Conservation (phyloP, 768 basidiomycete genomes). For the Russula virescens region DNA sequence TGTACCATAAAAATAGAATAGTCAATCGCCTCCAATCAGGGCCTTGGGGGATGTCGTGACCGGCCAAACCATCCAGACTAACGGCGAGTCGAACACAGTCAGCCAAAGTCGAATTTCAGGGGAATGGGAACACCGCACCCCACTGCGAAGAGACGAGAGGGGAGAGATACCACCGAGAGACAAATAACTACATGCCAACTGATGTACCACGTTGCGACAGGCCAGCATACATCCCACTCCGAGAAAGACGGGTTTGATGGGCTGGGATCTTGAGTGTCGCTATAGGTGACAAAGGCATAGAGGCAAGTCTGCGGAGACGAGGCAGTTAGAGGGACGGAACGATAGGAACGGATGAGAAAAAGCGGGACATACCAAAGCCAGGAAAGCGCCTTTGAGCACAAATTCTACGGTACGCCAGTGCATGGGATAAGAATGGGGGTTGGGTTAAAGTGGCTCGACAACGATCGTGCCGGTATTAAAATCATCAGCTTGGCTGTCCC, state of each 20-base stretch:
- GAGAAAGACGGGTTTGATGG: background rate
- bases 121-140: background rate
- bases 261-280: background rate
- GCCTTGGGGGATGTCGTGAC: background rate
- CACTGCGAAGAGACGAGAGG: constrained; percentile 9
- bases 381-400: constrained; percentile 4
- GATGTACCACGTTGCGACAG: constrained; percentile 17
- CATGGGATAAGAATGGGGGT: background rate
- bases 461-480: too few relatives aligned
- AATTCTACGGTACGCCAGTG: background rate
- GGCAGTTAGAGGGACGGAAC: background rate
- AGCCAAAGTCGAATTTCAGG: background rate
- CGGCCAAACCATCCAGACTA: background rate
- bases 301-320: background rate
- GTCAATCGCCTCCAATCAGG: constrained; percentile 11
- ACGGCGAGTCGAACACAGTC: background rate
- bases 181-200: constrained; percentile 13
- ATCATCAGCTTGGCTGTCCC: too few relatives aligned
- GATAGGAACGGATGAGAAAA: background rate
- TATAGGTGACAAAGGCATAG: constrained; percentile 2
- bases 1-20: constrained; percentile 8
- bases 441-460: too few relatives aligned
- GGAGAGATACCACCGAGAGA: constrained; percentile 12
- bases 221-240: constrained; percentile 19
- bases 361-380: background rate